Evolutionary conservation across 2,329 filamentous ascomycete species (phyloP).

Genomic region (Stachybotrys chlorohalonatus): DNA sequence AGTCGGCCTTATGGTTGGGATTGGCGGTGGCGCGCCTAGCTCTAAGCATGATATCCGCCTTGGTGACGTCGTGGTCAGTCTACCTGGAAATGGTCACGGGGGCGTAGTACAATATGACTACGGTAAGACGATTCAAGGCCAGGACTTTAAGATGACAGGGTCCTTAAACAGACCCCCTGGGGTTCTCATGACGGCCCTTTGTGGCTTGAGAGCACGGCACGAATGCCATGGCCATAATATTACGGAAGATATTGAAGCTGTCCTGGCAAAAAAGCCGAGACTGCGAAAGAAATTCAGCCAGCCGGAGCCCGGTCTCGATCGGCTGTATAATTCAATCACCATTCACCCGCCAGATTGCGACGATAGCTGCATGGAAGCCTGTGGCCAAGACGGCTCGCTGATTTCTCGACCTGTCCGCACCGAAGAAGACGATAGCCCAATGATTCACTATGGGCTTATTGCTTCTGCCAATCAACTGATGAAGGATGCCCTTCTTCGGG

Average conservation of each 20-base stretch:
- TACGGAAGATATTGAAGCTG: neutral
- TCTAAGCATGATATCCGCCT: conserved; percentile 22
- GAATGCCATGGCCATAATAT: conserved; percentile 7
- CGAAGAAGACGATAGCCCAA: neutral
- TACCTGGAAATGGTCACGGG: neutral
- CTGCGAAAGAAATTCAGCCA: conserved; percentile 5
- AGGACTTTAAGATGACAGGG: conserved; percentile 5
- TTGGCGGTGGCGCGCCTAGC: conserved; percentile 23
- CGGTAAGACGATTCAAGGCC: conserved; percentile 11
- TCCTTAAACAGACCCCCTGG: conserved; percentile 9
- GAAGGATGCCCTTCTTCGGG: neutral
- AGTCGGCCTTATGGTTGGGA: conserved; percentile 7
- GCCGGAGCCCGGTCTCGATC: conserved; percentile 3
- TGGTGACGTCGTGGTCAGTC: conserved; percentile 14
- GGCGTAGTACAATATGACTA: conserved; percentile 17
- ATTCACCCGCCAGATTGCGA: conserved; percentile 1
- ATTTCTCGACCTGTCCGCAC: neutral
- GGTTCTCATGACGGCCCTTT: conserved; percentile 5
- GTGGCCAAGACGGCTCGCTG: neutral
- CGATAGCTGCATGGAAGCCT: neutral
- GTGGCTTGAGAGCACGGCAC: conserved; percentile 2
- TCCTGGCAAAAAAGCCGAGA: conserved; percentile 3
- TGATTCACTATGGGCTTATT: neutral
- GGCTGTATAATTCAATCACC: conserved; percentile 2
- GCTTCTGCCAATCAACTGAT: neutral